phyloP scores from a whole-genome alignment of 768 basidiomycete genomes.

The Suillus paluster region DNA sequence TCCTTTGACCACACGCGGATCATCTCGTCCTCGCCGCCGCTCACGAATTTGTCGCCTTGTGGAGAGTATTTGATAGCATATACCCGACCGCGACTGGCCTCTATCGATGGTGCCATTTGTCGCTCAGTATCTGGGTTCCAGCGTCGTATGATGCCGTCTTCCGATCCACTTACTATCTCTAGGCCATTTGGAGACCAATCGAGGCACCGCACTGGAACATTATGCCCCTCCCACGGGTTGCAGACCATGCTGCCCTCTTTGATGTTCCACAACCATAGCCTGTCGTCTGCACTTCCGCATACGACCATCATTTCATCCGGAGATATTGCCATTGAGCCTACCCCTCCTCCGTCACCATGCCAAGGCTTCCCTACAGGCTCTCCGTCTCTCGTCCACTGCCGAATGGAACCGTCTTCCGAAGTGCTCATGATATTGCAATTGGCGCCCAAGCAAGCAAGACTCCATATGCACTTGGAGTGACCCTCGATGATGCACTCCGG shows the following conservation, averaged over 20 bases:
- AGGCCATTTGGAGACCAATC: conserved; percentile 18
- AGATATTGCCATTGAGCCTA: not conserved
- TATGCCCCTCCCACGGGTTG: not conserved
- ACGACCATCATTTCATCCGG: not conserved
- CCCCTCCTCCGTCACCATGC: not conserved
- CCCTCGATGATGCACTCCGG: not conserved
- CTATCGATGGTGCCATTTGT: not conserved
- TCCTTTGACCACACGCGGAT: not conserved
- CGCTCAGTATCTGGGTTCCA: conserved; percentile 13
- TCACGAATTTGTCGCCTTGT: not conserved
- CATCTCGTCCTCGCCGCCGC: not conserved
- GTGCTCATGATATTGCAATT: not conserved
- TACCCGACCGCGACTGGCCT: not conserved
- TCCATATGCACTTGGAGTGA: not conserved
- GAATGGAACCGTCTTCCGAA: not conserved
- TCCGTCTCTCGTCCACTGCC: not conserved
- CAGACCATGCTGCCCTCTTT: not conserved
- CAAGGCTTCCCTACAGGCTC: not conserved
- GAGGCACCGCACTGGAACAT: not conserved
- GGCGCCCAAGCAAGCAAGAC: not conserved
- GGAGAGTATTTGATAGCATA: not conserved
- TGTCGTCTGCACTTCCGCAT: not conserved
- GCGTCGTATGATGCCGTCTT: conserved; percentile 14
- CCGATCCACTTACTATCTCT: conserved; percentile 9
- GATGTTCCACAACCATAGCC: not conserved